Percentiles rank a stretch among this genome's conserved stretches.
Conservation (phyloP, 2,329 filamentous ascomycete species). For the Sarocladium strictum region DNA sequence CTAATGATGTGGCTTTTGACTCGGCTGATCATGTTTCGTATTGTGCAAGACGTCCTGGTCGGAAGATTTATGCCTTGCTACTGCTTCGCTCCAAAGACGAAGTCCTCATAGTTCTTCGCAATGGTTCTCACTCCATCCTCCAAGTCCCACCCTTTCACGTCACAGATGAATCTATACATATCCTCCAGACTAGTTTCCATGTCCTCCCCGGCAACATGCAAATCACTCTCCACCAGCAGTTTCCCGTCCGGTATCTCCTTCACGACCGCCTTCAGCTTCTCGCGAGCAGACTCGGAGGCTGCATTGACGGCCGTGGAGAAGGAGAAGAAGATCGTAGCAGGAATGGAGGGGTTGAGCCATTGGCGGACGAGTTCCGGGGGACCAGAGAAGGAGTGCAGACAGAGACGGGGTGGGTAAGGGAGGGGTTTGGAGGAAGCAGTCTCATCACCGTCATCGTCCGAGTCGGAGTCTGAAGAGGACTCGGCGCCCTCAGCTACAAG, state of each 20-base stretch:
- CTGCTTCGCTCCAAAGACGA: no score
- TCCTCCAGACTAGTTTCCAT: conserved; percentile 78
- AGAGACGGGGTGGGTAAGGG: conserved; percentile 81
- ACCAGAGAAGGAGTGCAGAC: conserved; percentile 89
- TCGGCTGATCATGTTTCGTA: conserved; percentile 13
- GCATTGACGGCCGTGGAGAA: conserved; percentile 84
- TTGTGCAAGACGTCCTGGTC: no score
- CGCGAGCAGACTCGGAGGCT: conserved; percentile 38
- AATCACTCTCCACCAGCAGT: conserved; percentile 82
- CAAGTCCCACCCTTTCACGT: conserved; percentile 70
- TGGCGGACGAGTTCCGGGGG: conserved; percentile 68
- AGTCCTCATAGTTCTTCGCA: conserved; percentile 69
- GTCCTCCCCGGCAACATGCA: conserved; percentile 71
- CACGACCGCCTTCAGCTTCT: conserved; percentile 58
- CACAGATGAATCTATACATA: conserved; percentile 69
- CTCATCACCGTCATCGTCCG: conserved; percentile 27
- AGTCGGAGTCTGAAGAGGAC: conserved; percentile 30
- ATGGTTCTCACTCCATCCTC: conserved; percentile 64
- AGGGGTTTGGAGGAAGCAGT: conserved; percentile 26
- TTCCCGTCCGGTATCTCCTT: conserved; percentile 68
- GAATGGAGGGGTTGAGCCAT: conserved; percentile 68
- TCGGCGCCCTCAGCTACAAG: conserved; percentile 39
- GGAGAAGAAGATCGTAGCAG: conserved; percentile 76
- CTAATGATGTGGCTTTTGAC: no score
- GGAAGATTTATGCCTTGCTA: no score